phyloP scores from a whole-genome alignment of 2,329 filamentous ascomycete genomes.

The Geosmithia morbida region DNA sequence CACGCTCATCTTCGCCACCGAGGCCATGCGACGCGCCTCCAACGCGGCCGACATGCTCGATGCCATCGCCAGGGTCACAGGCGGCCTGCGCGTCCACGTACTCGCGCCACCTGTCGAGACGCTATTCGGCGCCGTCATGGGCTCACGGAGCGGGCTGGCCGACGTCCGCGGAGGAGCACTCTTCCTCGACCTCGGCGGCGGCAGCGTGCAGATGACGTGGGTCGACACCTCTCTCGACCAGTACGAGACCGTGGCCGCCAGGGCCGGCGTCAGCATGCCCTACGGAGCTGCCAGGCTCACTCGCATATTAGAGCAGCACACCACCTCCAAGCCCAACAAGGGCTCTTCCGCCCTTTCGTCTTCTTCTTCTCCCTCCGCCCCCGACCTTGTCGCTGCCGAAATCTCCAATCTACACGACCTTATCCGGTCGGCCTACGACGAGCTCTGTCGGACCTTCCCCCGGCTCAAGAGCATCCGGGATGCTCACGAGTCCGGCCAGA shows the following conservation, averaged over 20 bases:
- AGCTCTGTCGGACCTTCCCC: conserved; percentile 33
- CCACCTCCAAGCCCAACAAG: not conserved
- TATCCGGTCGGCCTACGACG: conserved; percentile 45
- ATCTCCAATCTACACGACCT: conserved; percentile 38
- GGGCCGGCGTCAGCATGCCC: conserved; percentile 40
- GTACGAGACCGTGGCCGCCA: conserved; percentile 40
- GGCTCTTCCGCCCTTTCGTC: not conserved
- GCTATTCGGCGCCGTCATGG: conserved; percentile 61
- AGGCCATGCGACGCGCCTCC: conserved; percentile 68
- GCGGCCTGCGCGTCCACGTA: conserved; percentile 55
- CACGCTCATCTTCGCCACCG: conserved; percentile 69
- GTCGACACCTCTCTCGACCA: conserved; percentile 30
- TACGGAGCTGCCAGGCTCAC: conserved; percentile 47
- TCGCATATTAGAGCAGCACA: conserved; percentile 21
- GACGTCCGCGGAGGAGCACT: conserved; percentile 39
- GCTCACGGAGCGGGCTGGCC: conserved; percentile 61
- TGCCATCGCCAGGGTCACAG: conserved; percentile 44
- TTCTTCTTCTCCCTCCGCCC: conserved; percentile 7
- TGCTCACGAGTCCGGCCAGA: conserved; percentile 15
- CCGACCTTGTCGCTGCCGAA: conserved; percentile 27
- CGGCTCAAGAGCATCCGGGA: conserved; percentile 25
- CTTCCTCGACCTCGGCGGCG: conserved; percentile 77
- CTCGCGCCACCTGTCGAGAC: conserved; percentile 72
- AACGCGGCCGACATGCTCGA: conserved; percentile 58
- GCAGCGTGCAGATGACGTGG: conserved; percentile 52